These are phyloP conservation scores for Chrysochromulina tobinii DNA, from an alignment of 78 protist genomes.

Conservation along the genomic window DNA sequence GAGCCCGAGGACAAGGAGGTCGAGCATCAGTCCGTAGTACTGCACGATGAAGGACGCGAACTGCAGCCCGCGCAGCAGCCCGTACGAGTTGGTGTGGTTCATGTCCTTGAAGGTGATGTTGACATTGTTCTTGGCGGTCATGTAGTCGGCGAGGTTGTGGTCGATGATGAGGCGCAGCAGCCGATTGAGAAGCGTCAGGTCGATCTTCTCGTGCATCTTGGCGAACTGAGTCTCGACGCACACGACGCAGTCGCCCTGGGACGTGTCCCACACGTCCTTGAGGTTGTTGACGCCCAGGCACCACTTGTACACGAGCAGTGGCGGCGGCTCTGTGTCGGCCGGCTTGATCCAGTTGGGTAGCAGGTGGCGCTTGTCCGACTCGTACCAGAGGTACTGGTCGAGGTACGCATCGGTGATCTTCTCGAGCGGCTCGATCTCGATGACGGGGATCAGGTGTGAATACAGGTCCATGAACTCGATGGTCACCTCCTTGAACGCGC, in stretches of 20 bases:
- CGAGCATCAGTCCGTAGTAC: slow-evolving; percentile 91
- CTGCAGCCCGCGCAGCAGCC: slow-evolving; percentile 99
- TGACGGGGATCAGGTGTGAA: slow-evolving; percentile 93
- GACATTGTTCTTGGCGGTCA: slow-evolving; percentile 98
- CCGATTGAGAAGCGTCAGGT: slow-evolving; percentile 96
- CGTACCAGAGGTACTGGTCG: slow-evolving; percentile 99
- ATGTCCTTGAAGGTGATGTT: slow-evolving; percentile 97
- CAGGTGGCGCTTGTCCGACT: slow-evolving; percentile 96
- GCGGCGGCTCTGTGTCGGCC: slow-evolving; percentile 98
- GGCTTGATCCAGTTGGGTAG: slow-evolving; percentile 99
- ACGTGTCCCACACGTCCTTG: slow-evolving; percentile 88
- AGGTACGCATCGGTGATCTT: slow-evolving; percentile 99
- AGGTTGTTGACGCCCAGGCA: slow-evolving; percentile 98
- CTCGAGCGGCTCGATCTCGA: slow-evolving; percentile 99
- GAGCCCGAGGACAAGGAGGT: slow-evolving; percentile 95
- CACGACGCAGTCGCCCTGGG: slow-evolving; percentile 93
- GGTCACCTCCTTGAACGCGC: slow-evolving; percentile 97
- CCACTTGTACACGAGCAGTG: slow-evolving; percentile 99
- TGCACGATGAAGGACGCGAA: slow-evolving; percentile 95
- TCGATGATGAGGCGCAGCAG: slow-evolving; percentile 97
- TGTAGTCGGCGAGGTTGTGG: slow-evolving; percentile 99
- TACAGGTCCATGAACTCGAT: slow-evolving; percentile 98
- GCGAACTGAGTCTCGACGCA: slow-evolving; percentile 83
- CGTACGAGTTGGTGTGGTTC: slow-evolving; percentile 95
- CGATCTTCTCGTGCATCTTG: slow-evolving; percentile 94